phyloP scores from a whole-genome alignment of 768 basidiomycete genomes.

The Chlorophyllum brunneum region DNA sequence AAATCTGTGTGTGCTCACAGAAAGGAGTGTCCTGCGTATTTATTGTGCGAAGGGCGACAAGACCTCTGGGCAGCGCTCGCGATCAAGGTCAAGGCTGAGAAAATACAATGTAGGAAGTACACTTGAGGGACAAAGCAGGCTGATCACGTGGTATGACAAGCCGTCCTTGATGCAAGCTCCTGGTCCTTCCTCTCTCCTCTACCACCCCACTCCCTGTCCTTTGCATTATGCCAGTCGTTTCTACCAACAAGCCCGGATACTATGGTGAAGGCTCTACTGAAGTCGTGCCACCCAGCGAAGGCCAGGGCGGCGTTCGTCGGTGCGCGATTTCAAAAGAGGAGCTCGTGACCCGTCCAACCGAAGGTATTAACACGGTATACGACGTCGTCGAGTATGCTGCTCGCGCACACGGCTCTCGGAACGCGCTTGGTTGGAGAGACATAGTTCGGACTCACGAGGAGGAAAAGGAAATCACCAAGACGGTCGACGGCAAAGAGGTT shows the following conservation, averaged over 20 bases:
- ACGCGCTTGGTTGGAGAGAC: slow-evolving; percentile 80
- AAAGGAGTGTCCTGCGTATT: too few species aligned
- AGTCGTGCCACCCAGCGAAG: slow-evolving; percentile 37
- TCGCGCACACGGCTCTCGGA: slow-evolving; percentile 67
- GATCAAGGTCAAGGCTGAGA: too few species aligned
- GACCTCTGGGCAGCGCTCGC: too few species aligned
- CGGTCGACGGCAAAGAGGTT: slow-evolving; percentile 76
- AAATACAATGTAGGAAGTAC: too few species aligned
- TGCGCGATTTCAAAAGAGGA: slow-evolving; percentile 49
- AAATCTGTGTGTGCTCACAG: too few species aligned
- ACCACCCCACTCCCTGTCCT: neutral
- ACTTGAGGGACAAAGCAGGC: too few species aligned
- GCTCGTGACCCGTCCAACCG: slow-evolving; percentile 61
- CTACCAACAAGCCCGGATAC: slow-evolving; percentile 38
- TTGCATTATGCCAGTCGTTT: slow-evolving; percentile 27
- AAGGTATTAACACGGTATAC: slow-evolving; percentile 76
- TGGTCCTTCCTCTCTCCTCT: neutral
- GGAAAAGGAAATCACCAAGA: slow-evolving; percentile 85
- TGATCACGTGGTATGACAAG: neutral
- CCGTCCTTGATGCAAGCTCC: neutral
- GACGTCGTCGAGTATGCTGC: slow-evolving; percentile 77
- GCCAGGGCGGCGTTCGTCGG: slow-evolving; percentile 58
- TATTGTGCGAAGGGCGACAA: too few species aligned
- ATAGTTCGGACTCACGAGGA: slow-evolving; percentile 71
- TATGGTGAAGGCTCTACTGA: slow-evolving; percentile 66